phyloP scores from a whole-genome alignment of 23 red algal species.

The Pyropia yezoensis region DNA sequence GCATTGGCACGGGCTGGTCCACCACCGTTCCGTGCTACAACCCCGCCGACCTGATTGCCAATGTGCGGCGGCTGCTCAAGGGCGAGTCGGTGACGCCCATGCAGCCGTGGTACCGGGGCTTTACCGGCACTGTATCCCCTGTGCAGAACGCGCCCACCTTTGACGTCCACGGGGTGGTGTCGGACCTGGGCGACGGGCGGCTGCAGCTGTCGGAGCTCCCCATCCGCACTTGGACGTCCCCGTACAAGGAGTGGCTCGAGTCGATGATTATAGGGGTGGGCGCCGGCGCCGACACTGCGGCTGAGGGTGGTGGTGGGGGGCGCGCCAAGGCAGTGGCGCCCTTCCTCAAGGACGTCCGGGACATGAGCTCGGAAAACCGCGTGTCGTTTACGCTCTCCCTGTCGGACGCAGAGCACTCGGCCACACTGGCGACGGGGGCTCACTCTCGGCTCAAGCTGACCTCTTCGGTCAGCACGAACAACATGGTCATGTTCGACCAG shows the following conservation, averaged over 20 bases:
- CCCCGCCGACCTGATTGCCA: constrained; percentile 68
- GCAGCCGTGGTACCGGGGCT: constrained; percentile 84
- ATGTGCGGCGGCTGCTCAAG: constrained; percentile 45
- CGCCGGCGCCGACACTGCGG: constrained; percentile 19
- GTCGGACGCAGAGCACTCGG: constrained; percentile 7
- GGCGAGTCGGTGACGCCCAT: constrained; percentile 25
- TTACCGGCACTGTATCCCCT: constrained; percentile 49
- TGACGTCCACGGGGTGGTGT: constrained; percentile 66
- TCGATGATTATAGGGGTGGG: constrained; percentile 30
- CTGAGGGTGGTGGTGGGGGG: background rate
- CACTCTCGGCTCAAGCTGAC: constrained; percentile 81
- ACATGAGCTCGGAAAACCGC: constrained; percentile 70
- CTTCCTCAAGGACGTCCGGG: constrained; percentile 74
- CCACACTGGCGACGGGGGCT: constrained; percentile 5
- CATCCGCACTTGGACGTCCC: constrained; percentile 71
- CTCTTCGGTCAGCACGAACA: constrained; percentile 61
- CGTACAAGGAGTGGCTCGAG: constrained; percentile 99
- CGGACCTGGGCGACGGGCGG: constrained; percentile 16
- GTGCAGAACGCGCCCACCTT: constrained; percentile 44
- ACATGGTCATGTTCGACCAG: constrained; percentile 91
- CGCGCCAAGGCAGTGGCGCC: constrained; percentile 33
- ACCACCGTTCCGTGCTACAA: constrained; percentile 89
- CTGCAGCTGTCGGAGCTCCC: constrained; percentile 80
- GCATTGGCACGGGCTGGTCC: constrained; percentile 97
- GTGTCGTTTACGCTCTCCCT: constrained; percentile 72